These are phyloP conservation scores for Xanthoparmelia taractica DNA, from an alignment of 495 filamentous ascomycete genomes.

Conservation along the genomic window DNA sequence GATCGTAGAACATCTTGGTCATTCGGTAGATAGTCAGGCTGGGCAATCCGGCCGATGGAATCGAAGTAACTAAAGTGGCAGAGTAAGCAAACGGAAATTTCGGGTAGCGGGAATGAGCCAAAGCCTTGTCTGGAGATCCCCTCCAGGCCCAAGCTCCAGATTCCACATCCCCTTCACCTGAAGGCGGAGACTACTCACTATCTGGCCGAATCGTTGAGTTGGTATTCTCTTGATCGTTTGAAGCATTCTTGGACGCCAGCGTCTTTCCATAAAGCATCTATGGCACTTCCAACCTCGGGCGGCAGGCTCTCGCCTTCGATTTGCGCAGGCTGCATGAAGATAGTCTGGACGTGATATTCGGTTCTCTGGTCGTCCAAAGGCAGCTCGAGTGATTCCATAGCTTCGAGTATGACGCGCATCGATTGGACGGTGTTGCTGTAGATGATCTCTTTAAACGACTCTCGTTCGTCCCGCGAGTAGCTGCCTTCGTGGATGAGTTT, in stretches of 20 bases:
- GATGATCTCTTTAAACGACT: constrained; percentile 84
- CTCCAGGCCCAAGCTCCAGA: background rate
- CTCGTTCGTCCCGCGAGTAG: constrained; percentile 50
- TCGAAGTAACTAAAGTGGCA: constrained; percentile 74
- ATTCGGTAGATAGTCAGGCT: constrained; percentile 89
- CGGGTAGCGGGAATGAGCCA: background rate
- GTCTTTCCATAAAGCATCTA: constrained; percentile 90
- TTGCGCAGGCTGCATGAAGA: constrained; percentile 92
- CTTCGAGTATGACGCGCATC: constrained; percentile 92
- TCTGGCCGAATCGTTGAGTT: constrained; percentile 94
- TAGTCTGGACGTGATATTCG: constrained; percentile 91
- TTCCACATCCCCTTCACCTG: background rate
- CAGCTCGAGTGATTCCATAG: constrained; percentile 88
- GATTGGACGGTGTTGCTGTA: constrained; percentile 97
- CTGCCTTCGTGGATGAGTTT: constrained; percentile 56
- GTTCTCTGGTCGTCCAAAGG: constrained; percentile 78
- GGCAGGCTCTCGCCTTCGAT: constrained; percentile 94
- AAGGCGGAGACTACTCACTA: constrained; percentile 60
- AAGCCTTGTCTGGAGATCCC: background rate
- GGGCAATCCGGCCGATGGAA: constrained; percentile 84
- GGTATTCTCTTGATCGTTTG: constrained; percentile 91
- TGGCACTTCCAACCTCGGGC: constrained; percentile 87
- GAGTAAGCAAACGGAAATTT: constrained; percentile 18
- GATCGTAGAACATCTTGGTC: constrained; percentile 97
- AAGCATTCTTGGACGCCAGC: constrained; percentile 92